These are phyloP conservation scores for Atkinsonella texensis DNA, from an alignment of 2,329 filamentous ascomycete genomes.

Conservation along the genomic window DNA sequence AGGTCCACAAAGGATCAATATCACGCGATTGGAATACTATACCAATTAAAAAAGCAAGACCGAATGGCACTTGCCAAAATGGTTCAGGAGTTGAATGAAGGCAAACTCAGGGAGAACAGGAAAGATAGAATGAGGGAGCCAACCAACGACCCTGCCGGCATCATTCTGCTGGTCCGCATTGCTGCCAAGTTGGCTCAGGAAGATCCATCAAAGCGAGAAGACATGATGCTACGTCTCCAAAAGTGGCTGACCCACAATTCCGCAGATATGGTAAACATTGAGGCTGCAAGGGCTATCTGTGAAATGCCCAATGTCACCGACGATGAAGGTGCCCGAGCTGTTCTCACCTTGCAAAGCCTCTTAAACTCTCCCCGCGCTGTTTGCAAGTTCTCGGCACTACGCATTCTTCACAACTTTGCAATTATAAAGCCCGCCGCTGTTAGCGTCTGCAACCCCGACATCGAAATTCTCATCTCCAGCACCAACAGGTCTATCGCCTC, in stretches of 20 bases:
- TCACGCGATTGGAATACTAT: conserved; percentile 91
- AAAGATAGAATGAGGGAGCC: conserved; percentile 40
- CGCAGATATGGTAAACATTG: conserved; percentile 98
- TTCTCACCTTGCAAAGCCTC: conserved; percentile 93
- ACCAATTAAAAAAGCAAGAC: conserved; percentile 96
- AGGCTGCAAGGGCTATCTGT: conserved; percentile 96
- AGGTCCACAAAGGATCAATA: conserved; percentile 98
- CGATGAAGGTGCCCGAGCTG: conserved; percentile 78
- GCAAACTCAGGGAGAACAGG: no score
- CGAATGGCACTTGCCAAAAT: conserved; percentile 98
- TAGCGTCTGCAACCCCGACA: conserved; percentile 89
- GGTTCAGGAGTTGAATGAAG: conserved; percentile 91
- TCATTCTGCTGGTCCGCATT: conserved; percentile 82
- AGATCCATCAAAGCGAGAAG: conserved; percentile 75
- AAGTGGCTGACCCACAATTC: conserved; percentile 90
- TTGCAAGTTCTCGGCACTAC: conserved; percentile 93
- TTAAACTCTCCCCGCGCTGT: conserved; percentile 89
- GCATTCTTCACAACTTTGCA: conserved; percentile 92
- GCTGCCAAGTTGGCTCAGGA: conserved; percentile 92
- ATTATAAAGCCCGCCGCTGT: conserved; percentile 93
- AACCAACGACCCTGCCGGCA: conserved; percentile 87
- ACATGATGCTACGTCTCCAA: conserved; percentile 95
- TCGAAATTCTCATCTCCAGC: conserved; percentile 93
- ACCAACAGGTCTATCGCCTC: conserved; percentile 95
- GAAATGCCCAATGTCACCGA: conserved; percentile 90